Conservation (phyloP, 371 early-diverging fungal species). For the Aphelidium insulamus region DNA sequence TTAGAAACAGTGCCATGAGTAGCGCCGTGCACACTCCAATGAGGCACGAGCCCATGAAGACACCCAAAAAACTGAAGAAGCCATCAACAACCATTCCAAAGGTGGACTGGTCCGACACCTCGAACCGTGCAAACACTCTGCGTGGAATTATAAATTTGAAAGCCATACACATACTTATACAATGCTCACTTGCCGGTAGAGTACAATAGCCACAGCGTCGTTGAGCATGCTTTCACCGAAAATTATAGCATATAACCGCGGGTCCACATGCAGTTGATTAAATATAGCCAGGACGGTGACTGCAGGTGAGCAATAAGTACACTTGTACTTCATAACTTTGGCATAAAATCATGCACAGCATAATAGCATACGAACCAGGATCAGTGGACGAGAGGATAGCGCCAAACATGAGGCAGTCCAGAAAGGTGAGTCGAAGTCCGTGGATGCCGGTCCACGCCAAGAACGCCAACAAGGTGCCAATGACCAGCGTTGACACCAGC, state of each 20-base stretch:
- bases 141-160: too few species aligned
- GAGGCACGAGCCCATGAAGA: constrained; percentile 55
- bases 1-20: constrained; percentile 49
- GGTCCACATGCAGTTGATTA: constrained; percentile 72
- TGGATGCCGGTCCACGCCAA: constrained; percentile 45
- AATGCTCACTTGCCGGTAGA: constrained; percentile 53
- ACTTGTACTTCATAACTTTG: too few species aligned
- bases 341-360: too few species aligned
- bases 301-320: too few species aligned
- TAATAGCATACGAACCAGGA: too few species aligned
- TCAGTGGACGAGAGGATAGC: constrained; percentile 86
- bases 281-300: constrained; percentile 86
- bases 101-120: too few species aligned
- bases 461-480: constrained; percentile 48
- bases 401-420: constrained; percentile 80
- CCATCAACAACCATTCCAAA: background rate
- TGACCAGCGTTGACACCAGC: constrained; percentile 61
- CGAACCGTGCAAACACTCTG: too few species aligned
- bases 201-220: constrained; percentile 86
- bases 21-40: constrained; percentile 61
- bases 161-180: too few species aligned
- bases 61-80: constrained; percentile 35
- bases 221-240: constrained; percentile 85
- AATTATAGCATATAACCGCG: constrained; percentile 72
- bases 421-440: constrained; percentile 34